Evolutionary conservation across 2,329 filamentous ascomycete genomes (phyloP).

Genomic region (Aureobasidium sp.): DNA sequence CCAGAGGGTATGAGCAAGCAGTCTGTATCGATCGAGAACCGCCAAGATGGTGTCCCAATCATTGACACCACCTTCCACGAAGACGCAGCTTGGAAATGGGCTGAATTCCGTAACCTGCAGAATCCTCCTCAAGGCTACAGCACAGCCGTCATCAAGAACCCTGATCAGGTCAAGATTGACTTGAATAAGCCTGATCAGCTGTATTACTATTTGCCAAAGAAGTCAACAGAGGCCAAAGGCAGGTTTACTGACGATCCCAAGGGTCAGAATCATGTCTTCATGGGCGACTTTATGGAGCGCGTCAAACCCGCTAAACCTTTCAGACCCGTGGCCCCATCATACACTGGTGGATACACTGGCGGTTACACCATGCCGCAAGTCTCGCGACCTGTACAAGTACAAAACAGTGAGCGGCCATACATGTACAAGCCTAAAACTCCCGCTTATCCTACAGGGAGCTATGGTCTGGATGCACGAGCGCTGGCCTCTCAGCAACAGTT

Average conservation of each 20-base stretch:
- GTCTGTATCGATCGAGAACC: slow-evolving; percentile 37
- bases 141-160: slow-evolving; percentile 23
- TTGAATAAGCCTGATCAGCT: slow-evolving; percentile 63
- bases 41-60: slow-evolving; percentile 41
- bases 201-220: slow-evolving; percentile 81
- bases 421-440: slow-evolving; percentile 30
- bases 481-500: slow-evolving; percentile 7
- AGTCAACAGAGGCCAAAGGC: slow-evolving; percentile 80
- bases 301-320: slow-evolving; percentile 33
- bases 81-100: slow-evolving; percentile 38
- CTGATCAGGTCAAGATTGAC: slow-evolving; percentile 58
- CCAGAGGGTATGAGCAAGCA: slow-evolving; percentile 46
- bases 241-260: slow-evolving; percentile 78
- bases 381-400: background rate
- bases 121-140: slow-evolving; percentile 32
- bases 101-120: slow-evolving; percentile 60
- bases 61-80: slow-evolving; percentile 40
- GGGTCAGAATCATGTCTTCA: slow-evolving; percentile 53
- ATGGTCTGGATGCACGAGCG: slow-evolving; percentile 23
- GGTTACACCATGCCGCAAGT: background rate
- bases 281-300: slow-evolving; percentile 64
- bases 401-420: slow-evolving; percentile 24
- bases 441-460: slow-evolving; percentile 17
- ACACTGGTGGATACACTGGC: slow-evolving; percentile 1
- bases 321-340: slow-evolving; percentile 21